Percentiles rank a stretch among this genome's conserved stretches.
Conservation (phyloP, 768 basidiomycete genomes). For the Lentinula detonsa region DNA sequence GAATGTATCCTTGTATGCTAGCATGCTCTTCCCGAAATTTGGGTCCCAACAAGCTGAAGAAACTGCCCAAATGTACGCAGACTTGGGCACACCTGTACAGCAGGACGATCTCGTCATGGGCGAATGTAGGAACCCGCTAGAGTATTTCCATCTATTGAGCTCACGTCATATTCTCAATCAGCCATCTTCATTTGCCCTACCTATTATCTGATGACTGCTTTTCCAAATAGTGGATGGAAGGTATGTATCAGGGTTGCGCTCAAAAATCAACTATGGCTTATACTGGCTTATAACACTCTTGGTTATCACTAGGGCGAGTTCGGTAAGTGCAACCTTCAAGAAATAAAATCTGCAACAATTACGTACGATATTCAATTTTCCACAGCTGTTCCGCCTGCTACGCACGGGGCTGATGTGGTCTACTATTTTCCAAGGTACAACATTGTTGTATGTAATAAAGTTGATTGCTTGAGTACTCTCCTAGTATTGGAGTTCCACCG, state of each 20-base stretch:
- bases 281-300: neutral
- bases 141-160: neutral
- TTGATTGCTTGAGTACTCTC: neutral
- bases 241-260: conserved; percentile 11
- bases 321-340: neutral
- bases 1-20: conserved; percentile 15
- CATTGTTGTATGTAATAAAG: neutral
- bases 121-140: conserved; percentile 15
- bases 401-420: conserved; percentile 10
- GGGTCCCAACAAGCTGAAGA: conserved; percentile 4
- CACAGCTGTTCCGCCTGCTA: conserved; percentile 14
- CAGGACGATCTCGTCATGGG: conserved; percentile 18
- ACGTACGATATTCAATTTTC: neutral
- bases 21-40: conserved; percentile 19
- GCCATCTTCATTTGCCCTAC: conserved; percentile 31
- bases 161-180: conserved; percentile 1
- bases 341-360: too few species aligned
- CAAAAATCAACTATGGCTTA: neutral
- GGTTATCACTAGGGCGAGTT: conserved; percentile 17
- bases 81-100: conserved; percentile 11
- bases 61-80: conserved; percentile 13
- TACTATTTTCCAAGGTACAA: conserved; percentile 13
- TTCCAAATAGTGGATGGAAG: conserved; percentile 24
- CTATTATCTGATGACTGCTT: conserved; percentile 22
- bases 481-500: neutral